Evolutionary conservation across 371 early-diverging fungal genomes (phyloP), one percentile per base, ranked within the genome.

Genomic region (Mortierella sp.): DNA sequence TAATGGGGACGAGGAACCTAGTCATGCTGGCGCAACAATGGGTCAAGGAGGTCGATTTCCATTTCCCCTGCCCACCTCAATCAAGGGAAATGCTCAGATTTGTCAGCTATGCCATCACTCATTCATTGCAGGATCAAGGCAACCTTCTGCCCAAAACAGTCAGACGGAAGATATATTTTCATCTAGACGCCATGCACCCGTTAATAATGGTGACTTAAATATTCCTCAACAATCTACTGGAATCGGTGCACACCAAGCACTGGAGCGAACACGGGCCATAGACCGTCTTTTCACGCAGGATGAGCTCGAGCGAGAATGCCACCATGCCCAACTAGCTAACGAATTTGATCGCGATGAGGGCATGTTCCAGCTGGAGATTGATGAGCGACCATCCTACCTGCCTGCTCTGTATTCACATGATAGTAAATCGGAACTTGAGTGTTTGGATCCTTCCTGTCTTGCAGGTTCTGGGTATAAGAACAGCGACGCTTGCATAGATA

Each of bases 291-390:
- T 67, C 19, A 31, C 53, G 8, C 58, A 58, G 29, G 68, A 73
- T 22, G 63, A 64, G n/a, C 12, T 2, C 0, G 54, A 65, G 10
- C 61, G n/a, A 6, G 23, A 26, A 19, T 31, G 55, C 31, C 66
- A 32, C 12, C 47, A 58, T 12, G 13, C 23, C 15, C 59, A 53
- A 15, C 29, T 28, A n/a, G 47, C 43, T 15, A 55, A 55, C 17
- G 80, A 80, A 17, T 65, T 61, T 10, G 80, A 80, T 43, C 80
- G 80, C 28, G 80, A 80, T 13, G 80, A 80, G 35, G 70, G 66
- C 17, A 70, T 80, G 70, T 80, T 80, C 47, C 80, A 80, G 28
- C 61, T 80, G 3, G 80, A 80, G 68, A 67, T 80, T 47, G 80
- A 80, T 9, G 80, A 80, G 45, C 61, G 64, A 4, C 66, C 55